Conservation (phyloP, 2,329 filamentous ascomycete species). For the Ophiobolus disseminans region DNA sequence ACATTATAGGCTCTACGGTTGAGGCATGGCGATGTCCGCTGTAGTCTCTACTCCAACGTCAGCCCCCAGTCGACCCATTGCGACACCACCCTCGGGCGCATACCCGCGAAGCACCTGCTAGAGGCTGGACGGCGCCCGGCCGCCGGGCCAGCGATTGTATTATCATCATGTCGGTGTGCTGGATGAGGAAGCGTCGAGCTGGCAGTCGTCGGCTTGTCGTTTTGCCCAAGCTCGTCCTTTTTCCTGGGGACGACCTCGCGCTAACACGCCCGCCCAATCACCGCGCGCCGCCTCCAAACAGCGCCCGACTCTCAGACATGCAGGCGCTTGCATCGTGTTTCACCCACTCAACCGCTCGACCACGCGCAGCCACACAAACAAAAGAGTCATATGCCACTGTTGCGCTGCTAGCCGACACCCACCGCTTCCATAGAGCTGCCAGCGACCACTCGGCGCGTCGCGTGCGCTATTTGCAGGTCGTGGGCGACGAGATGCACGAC, state of each 20-base stretch:
- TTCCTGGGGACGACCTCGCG: slow-evolving; percentile 21
- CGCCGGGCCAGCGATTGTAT: slow-evolving; percentile 42
- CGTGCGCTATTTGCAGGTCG: slow-evolving; percentile 40
- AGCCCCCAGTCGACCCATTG: slow-evolving; percentile 23
- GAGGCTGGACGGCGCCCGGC: slow-evolving; percentile 31
- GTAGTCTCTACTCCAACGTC: slow-evolving; percentile 36
- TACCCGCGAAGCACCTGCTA: slow-evolving; percentile 31
- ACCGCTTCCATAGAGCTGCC: slow-evolving; percentile 28
- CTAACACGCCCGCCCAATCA: slow-evolving; percentile 42
- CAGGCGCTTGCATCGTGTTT: slow-evolving; percentile 42
- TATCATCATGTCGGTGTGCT: slow-evolving; percentile 38
- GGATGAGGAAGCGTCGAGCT: slow-evolving; percentile 14
- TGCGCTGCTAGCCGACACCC: slow-evolving; percentile 24
- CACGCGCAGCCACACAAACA: slow-evolving; percentile 39
- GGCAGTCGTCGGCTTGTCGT: slow-evolving; percentile 19
- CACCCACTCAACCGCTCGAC: slow-evolving; percentile 30
- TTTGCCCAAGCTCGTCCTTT: slow-evolving; percentile 28
- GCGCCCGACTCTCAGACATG: slow-evolving; percentile 30
- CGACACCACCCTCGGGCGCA: slow-evolving; percentile 16
- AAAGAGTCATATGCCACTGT: slow-evolving; percentile 36
- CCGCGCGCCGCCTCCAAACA: slow-evolving; percentile 17
- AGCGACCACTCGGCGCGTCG: slow-evolving; percentile 44
- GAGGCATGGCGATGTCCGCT: slow-evolving; percentile 32
- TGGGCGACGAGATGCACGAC: slow-evolving; percentile 20
- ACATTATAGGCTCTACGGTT: slow-evolving; percentile 52